phyloP scores from a whole-genome alignment of 768 basidiomycete genomes.

The Naganishia vishniacii region DNA sequence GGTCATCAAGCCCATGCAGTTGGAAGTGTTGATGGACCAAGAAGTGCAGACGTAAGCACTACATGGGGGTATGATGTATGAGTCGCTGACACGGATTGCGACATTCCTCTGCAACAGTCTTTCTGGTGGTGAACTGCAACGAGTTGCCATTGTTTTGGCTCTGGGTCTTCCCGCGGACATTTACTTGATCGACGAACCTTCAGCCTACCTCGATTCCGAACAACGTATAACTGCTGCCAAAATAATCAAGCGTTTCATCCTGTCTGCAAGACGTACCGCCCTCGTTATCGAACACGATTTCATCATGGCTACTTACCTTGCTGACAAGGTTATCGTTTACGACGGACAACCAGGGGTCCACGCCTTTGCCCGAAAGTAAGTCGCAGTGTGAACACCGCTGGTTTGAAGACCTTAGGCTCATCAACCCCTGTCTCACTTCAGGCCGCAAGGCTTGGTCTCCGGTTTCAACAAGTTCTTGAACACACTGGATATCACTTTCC shows the following conservation, averaged over 20 bases:
- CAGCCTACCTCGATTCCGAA: slow-evolving; percentile 77
- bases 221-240: slow-evolving; percentile 98
- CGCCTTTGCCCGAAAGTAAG: slow-evolving; percentile 86
- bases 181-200: slow-evolving; percentile 92
- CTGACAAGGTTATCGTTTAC: slow-evolving; percentile 63
- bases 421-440: slow-evolving; percentile 42
- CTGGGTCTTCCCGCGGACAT: slow-evolving; percentile 69
- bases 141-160: slow-evolving; percentile 91
- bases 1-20: slow-evolving; percentile 92
- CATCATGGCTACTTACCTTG: slow-evolving; percentile 99
- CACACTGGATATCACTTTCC: slow-evolving; percentile 93
- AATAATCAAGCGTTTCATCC: slow-evolving; percentile 96
- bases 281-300: slow-evolving; percentile 99
- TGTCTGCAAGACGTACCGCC: slow-evolving; percentile 94
- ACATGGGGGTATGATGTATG: slow-evolving; percentile 12
- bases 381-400: too few relatives aligned
- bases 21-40: slow-evolving; percentile 93
- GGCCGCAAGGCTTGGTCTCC: slow-evolving; percentile 85
- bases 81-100: neutral
- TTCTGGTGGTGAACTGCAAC: slow-evolving; percentile 95
- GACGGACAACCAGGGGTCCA: slow-evolving; percentile 66
- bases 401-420: too few relatives aligned
- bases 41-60: slow-evolving; percentile 71
- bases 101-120: slow-evolving; percentile 45
- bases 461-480: slow-evolving; percentile 97